Evolutionary conservation across 2,329 filamentous ascomycete genomes (phyloP), one percentile per base, ranked within the genome.

Genomic region (Phaeosphaeriaceae sp.): DNA sequence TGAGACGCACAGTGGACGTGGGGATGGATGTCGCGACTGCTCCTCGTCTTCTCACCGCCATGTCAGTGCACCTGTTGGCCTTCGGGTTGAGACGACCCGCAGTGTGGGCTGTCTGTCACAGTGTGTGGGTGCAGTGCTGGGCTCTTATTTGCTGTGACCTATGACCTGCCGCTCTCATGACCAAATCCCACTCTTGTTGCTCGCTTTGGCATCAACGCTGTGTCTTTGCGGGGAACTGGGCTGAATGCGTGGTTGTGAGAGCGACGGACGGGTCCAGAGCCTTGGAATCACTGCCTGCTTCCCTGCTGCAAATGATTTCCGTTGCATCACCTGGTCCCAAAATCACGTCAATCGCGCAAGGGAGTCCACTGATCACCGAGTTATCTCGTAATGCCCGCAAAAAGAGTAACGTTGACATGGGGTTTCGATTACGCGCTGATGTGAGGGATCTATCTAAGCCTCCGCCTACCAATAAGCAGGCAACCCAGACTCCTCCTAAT

Each of bases 391-490:
- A 75, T 73, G 57, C 20, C 36, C 48, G 55, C 66, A 64, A 56
- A 69, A 57, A 59, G 53, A 58, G 58, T 27, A 45, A 42, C n/a
- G 58, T 60, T 56, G 42, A 50, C 36, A 55, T 46, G 53, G 53
- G 59, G 54, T 70, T 68, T 68, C 59, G 55, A 74, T 76, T 76
- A 75, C 65, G 72, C 66, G 67, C 68, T 70, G 70, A 70, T 67
- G 67, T 70, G 66, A 66, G 67, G 61, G 55, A 60, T 63, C 61
- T 71, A 56, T 72, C 69, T 74, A 71, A 60, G 61, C 62, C 54
- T 54, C 45, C 52, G 55, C 62, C 67, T 71, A 66, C 67, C 65
- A 66, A 71, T 70, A 71, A 68, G 69, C 72, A 70, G 63, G 56
- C 65, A 56, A 63, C 56, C 60, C 49, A 60, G 61, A 58, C 56